phyloP scores from a whole-genome alignment of 2,329 filamentous ascomycete genomes.

The Neoascochyta sp. region DNA sequence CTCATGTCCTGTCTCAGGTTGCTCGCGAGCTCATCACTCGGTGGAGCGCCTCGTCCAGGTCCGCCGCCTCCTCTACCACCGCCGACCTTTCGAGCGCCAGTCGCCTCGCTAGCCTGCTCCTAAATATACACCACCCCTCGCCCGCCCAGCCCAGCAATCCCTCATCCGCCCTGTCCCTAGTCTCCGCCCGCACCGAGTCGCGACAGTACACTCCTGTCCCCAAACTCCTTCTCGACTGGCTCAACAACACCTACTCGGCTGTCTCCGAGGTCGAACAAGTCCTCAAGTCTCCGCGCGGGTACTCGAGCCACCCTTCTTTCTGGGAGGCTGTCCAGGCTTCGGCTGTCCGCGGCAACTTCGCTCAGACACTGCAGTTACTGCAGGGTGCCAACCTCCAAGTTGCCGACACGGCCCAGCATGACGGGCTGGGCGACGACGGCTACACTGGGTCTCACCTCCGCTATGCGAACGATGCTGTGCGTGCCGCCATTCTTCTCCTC shows the following conservation, averaged over 20 bases:
- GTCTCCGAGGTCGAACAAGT: conserved; percentile 65
- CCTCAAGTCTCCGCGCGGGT: conserved; percentile 62
- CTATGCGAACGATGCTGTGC: conserved; percentile 70
- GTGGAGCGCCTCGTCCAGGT: conserved; percentile 53
- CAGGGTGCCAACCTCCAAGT: conserved; percentile 73
- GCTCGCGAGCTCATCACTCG: conserved; percentile 27
- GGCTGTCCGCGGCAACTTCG: conserved; percentile 71
- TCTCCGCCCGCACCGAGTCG: conserved; percentile 19
- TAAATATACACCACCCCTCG: conserved; percentile 69
- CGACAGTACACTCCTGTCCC: conserved; percentile 56
- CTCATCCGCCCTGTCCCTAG: conserved; percentile 23
- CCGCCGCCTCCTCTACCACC: conserved; percentile 45
- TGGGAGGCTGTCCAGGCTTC: conserved; percentile 75
- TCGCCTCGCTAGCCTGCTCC: conserved; percentile 72
- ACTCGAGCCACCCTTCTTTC: conserved; percentile 71
- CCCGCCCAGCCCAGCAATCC: conserved; percentile 21
- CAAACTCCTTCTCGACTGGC: conserved; percentile 77
- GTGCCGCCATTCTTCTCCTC: conserved; percentile 65
- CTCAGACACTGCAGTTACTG: conserved; percentile 64
- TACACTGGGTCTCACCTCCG: conserved; percentile 74
- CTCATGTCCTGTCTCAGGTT: conserved; percentile 23
- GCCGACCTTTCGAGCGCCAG: conserved; percentile 68
- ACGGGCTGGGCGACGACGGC: conserved; percentile 60
- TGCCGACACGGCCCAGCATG: conserved; percentile 61
- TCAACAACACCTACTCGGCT: conserved; percentile 69